Conservation (phyloP, 371 early-diverging fungal species). For the Mortierella sp. region DNA sequence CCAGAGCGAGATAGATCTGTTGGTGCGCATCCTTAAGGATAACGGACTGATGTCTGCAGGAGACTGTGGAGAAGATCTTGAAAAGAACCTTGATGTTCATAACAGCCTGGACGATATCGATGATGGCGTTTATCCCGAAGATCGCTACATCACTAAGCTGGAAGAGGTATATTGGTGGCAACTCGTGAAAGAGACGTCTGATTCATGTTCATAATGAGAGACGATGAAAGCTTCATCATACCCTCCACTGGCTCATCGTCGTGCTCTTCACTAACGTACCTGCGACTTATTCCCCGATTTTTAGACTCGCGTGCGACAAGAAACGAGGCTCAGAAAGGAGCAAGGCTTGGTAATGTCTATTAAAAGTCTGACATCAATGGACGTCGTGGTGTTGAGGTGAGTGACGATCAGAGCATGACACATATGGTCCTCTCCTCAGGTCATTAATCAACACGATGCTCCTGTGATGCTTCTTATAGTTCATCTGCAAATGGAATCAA, state of each 20-base stretch:
- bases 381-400: not conserved
- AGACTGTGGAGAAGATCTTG: not conserved
- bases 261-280: no score
- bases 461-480: no score
- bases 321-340: not conserved
- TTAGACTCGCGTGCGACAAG: not conserved
- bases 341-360: not conserved
- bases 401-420: no score
- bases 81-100: not conserved
- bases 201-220: no score
- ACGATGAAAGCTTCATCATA: no score
- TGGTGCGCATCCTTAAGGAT: conserved; percentile 9
- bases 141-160: not conserved
- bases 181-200: no score
- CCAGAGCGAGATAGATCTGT: conserved; percentile 2
- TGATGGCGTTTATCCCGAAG: no score
- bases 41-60: not conserved
- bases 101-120: no score
- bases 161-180: conserved; percentile 3
- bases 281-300: no score
- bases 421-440: no score
- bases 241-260: no score
- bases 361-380: not conserved
- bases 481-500: conserved; percentile 7
- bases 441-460: no score